Evolutionary conservation across 768 basidiomycete species (phyloP).

Genomic region (Pleurotus giganteus): DNA sequence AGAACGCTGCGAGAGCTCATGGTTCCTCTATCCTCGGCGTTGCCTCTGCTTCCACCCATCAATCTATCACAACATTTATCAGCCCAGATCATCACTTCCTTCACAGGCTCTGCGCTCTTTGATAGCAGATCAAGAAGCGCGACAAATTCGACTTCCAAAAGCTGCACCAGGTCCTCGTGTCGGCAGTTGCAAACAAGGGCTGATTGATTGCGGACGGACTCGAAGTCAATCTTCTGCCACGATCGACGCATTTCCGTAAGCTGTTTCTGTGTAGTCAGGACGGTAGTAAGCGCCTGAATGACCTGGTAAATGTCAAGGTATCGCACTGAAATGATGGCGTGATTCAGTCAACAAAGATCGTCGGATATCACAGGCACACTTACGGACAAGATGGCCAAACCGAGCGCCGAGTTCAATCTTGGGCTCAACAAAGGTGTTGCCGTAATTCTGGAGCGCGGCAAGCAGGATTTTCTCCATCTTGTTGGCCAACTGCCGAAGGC

Average conservation of each 20-base stretch:
- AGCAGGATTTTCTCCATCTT: constrained; percentile 92
- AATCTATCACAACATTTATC: constrained; percentile 86
- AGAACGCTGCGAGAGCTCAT: constrained; percentile 87
- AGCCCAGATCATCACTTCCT: constrained; percentile 89
- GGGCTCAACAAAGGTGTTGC: constrained; percentile 87
- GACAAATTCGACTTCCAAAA: constrained; percentile 84
- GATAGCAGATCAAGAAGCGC: constrained; percentile 67
- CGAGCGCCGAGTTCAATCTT: constrained; percentile 90
- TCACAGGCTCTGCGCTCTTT: constrained; percentile 76
- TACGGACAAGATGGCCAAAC: constrained; percentile 86
- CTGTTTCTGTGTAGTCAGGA: constrained; percentile 84
- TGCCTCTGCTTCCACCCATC: constrained; percentile 65
- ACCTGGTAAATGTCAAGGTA: constrained; percentile 93
- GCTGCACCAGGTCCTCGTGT: constrained; percentile 83
- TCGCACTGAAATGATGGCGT: constrained; percentile 54
- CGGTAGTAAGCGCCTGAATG: constrained; percentile 85
- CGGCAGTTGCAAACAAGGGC: constrained; percentile 91
- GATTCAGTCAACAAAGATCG: not conserved
- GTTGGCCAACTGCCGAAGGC: constrained; percentile 76
- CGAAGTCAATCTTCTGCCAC: constrained; percentile 87
- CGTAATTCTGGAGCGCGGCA: constrained; percentile 77
- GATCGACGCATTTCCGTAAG: constrained; percentile 83
- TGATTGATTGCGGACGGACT: constrained; percentile 90
- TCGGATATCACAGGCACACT: constrained; percentile 31
- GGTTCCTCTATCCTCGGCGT: constrained; percentile 69